A percentile compares a stretch with the other conserved stretches of the same genome.
Evolutionary conservation across 768 basidiomycete species (phyloP).

Genomic region (Collybia mongolica): DNA sequence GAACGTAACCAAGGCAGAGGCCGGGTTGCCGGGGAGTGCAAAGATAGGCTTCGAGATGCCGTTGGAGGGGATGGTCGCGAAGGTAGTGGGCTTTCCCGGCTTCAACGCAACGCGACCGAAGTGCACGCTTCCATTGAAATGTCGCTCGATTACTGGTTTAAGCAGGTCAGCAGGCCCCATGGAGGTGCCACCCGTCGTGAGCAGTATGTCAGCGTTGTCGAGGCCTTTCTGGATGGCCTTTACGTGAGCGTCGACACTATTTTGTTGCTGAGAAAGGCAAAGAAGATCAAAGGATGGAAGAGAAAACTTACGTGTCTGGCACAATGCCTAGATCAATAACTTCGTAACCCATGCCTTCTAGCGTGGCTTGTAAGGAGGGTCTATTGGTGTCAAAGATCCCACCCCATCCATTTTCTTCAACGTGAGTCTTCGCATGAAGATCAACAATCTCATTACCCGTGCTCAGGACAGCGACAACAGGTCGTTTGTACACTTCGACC

Average conservation of each 20-base stretch:
- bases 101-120: conserved; percentile 86
- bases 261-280: not conserved
- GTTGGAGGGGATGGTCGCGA: conserved; percentile 66
- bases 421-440: conserved; percentile 41
- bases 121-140: conserved; percentile 73
- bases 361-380: conserved; percentile 68
- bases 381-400: conserved; percentile 87
- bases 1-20: conserved; percentile 84
- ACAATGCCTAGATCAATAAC: conserved; percentile 83
- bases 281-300: not conserved
- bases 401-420: conserved; percentile 48
- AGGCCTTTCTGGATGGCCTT: conserved; percentile 56
- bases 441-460: conserved; percentile 85
- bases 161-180: conserved; percentile 89
- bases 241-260: conserved; percentile 58
- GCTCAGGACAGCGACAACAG: conserved; percentile 76
- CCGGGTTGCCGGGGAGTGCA: conserved; percentile 88
- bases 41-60: conserved; percentile 63
- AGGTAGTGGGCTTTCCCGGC: conserved; percentile 88
- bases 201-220: conserved; percentile 64
- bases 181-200: conserved; percentile 89
- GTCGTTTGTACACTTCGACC: conserved; percentile 72
- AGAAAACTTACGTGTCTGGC: conserved; percentile 51
- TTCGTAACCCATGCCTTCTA: conserved; percentile 72
- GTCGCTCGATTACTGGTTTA: conserved; percentile 84